Conservation (phyloP, 257 asterid species). For the Solanum appendiculatum region DNA sequence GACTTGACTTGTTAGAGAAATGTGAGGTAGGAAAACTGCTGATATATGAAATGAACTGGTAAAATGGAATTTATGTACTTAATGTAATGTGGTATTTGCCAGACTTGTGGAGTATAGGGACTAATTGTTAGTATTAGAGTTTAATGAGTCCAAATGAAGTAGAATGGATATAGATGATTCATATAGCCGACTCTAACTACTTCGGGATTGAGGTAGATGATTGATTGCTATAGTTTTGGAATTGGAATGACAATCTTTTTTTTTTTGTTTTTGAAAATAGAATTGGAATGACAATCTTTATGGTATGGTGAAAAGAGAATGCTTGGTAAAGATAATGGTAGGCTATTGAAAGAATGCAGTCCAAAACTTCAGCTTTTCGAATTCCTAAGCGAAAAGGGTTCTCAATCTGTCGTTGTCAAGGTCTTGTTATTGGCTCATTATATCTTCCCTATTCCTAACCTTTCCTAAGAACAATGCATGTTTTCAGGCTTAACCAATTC, state of each 20-base stretch:
- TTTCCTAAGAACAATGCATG: not conserved
- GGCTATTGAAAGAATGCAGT: not conserved
- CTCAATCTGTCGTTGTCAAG: not conserved
- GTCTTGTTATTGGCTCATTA: not conserved
- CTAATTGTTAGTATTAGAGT: not conserved
- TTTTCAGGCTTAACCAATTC: not conserved
- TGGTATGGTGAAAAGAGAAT: not conserved
- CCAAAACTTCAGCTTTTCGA: not conserved
- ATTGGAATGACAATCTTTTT: not conserved
- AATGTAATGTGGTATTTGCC: not conserved
- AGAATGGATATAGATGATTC: not conserved
- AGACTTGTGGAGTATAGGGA: not conserved
- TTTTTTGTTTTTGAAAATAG: no score
- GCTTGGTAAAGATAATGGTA: not conserved
- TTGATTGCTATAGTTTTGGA: not conserved
- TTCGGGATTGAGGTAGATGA: not conserved
- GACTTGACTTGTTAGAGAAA: no score
- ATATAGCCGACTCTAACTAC: not conserved
- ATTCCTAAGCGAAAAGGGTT: not conserved
- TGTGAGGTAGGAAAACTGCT: not conserved
- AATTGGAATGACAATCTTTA: not conserved
- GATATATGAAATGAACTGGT: not conserved
- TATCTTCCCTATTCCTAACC: not conserved
- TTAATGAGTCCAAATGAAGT: not conserved
- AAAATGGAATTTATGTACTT: no score